Base-by-base conservation (phyloP, 495 filamentous ascomycete species). In the Talaromyces thailandensis region DNA sequence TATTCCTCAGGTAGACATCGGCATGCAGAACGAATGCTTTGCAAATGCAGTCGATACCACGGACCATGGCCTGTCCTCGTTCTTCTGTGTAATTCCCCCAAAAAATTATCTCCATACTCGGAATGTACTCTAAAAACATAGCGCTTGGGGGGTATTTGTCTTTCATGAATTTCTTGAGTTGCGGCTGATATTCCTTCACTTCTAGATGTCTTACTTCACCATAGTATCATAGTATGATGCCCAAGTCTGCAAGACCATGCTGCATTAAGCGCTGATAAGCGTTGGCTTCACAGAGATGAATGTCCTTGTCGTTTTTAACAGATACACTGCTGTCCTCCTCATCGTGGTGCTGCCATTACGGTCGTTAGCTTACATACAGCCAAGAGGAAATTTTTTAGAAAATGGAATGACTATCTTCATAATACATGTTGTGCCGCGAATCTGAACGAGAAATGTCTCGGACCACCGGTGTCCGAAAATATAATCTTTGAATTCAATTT, bases 41-140 rank as follows among this genome's bases (percentile, higher is more conserved):
- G 23, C 65, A 64, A 35, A 67, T 67, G 23, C 65, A 18, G 12
- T 51, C 51, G 48, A 67, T 52, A 14, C 63, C 64, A 2, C 24
- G 48, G 8, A 52, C 4, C 48, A 43, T 16, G 2, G 14, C 37
- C 14, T 43, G 14, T 43, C 14, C n/a, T 18, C 24, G 60, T 69
- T 4, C 73, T 80, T 14, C 25, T 12, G 56, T 58, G 18, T 52
- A 26, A 8, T 52, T 23, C 5, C 25, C 6, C 24, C 9, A 18
- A 16, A 61, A 7, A 24, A 66, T 63, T 29, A 25, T 31, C 23
- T 55, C 25, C 48, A 66, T 58, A 18, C 64, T 55, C 5, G 64
- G 64, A 16, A 64, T 64, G 45, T 66, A 66, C 23, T 64, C 65
- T 37, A 67, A 50, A n/a, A 67, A 57, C 6, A 67, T 60, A 2